A percentile compares a stretch with the other conserved stretches of the same genome.
Conservation (phyloP, 352 stramenopile species). For the Phytophthora multivora region DNA sequence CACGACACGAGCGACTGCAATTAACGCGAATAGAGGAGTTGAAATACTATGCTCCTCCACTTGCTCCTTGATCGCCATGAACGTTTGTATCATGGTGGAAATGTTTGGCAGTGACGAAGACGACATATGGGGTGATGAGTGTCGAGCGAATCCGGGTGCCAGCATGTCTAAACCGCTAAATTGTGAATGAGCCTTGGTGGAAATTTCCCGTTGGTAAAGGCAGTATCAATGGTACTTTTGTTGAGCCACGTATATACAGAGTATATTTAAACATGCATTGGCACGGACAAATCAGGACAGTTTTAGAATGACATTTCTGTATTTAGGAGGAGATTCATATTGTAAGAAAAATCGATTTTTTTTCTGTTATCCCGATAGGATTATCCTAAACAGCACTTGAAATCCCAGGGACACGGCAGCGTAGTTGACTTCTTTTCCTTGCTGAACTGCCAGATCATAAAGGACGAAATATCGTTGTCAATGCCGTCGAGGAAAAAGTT, state of each 20-base stretch:
- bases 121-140: neutral
- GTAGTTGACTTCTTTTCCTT: slow-evolving; percentile 12
- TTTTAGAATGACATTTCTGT: too few species aligned
- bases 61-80: neutral
- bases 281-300: too few species aligned
- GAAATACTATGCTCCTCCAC: neutral
- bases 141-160: neutral
- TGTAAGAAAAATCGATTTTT: slow-evolving; percentile 11
- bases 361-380: too few species aligned
- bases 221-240: too few species aligned
- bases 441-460: slow-evolving; percentile 37
- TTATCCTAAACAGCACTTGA: neutral
- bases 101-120: neutral
- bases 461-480: slow-evolving; percentile 32
- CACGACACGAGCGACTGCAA: neutral
- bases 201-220: too few species aligned
- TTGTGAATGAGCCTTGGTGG: neutral
- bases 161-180: neutral
- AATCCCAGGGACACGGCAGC: slow-evolving; percentile 25
- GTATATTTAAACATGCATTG: too few species aligned
- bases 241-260: too few species aligned
- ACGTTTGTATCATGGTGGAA: neutral
- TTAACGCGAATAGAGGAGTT: neutral
- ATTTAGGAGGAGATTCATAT: too few species aligned
- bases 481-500: slow-evolving; percentile 35